A percentile compares a stretch with the other conserved stretches of the same genome.
Conservation (phyloP, 2,329 filamentous ascomycete species). For the Coniella vitis region DNA sequence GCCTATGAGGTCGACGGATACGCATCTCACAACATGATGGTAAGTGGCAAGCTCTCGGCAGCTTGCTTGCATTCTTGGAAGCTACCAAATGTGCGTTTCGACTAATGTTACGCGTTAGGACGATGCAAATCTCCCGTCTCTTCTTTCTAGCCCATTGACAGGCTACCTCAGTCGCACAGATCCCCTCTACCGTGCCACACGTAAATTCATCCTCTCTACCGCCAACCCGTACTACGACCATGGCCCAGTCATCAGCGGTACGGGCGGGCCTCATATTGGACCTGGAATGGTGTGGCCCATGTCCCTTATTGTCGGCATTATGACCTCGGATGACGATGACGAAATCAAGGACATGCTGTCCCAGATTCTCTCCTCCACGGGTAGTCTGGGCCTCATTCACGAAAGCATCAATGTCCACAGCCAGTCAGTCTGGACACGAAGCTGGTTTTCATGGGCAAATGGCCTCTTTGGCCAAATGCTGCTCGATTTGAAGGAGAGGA, state of each 20-base stretch:
- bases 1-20: slow-evolving; percentile 60
- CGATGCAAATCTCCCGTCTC: slow-evolving; percentile 51
- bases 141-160: slow-evolving; percentile 47
- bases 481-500: slow-evolving; percentile 65
- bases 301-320: slow-evolving; percentile 59
- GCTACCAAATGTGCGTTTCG: too few species aligned
- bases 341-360: slow-evolving; percentile 52
- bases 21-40: slow-evolving; percentile 16
- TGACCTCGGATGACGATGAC: slow-evolving; percentile 56
- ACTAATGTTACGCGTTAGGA: slow-evolving; percentile 26
- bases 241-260: slow-evolving; percentile 18
- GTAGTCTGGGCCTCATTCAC: slow-evolving; percentile 57
- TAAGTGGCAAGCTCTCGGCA: background rate
- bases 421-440: slow-evolving; percentile 51
- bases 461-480: slow-evolving; percentile 82
- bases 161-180: slow-evolving; percentile 45
- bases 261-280: slow-evolving; percentile 23
- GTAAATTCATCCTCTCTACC: slow-evolving; percentile 55
- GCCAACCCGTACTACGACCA: slow-evolving; percentile 55
- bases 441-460: slow-evolving; percentile 71
- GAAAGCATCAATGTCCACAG: slow-evolving; percentile 60
- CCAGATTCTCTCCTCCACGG: slow-evolving; percentile 51
- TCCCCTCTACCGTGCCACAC: slow-evolving; percentile 55
- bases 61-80: background rate
- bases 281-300: slow-evolving; percentile 66